These are phyloP conservation scores for Apiospora phragmitis DNA, from an alignment of 2,329 filamentous ascomycete genomes.

Conservation along the genomic window DNA sequence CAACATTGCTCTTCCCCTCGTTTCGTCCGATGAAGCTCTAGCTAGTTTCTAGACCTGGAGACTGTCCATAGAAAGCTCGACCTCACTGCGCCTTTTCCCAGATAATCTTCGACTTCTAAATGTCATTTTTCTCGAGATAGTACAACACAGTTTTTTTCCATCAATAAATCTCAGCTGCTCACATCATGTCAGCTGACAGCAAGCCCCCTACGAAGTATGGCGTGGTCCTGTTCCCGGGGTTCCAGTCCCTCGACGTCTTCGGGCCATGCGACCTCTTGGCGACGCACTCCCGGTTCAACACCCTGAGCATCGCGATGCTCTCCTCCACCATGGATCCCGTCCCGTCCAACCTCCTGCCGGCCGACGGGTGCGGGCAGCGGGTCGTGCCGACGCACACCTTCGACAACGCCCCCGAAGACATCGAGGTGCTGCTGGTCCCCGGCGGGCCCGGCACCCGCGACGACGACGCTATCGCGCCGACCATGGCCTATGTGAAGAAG, in stretches of 20 bases:
- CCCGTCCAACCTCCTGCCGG: conserved; percentile 30
- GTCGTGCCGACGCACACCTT: conserved; percentile 53
- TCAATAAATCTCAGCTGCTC: not conserved
- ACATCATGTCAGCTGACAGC: not conserved
- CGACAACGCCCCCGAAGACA: conserved; percentile 44
- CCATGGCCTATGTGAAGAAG: conserved; percentile 46
- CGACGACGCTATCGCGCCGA: conserved; percentile 30
- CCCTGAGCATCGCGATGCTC: conserved; percentile 43
- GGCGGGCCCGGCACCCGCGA: conserved; percentile 56
- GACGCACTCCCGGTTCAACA: conserved; percentile 35
- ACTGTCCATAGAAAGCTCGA: not conserved
- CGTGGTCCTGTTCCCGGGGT: conserved; percentile 44
- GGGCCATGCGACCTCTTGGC: conserved; percentile 48
- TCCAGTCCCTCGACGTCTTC: conserved; percentile 47
- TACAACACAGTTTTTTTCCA: not conserved
- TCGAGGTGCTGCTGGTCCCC: conserved; percentile 67
- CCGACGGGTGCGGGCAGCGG: conserved; percentile 32
- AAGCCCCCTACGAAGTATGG: conserved; percentile 35
- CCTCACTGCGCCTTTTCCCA: not conserved
- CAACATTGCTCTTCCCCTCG: not conserved
- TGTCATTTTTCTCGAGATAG: not conserved
- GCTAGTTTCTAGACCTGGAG: not conserved
- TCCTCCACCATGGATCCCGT: conserved; percentile 43
- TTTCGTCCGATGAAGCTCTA: not conserved
- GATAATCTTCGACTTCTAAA: not conserved